phyloP scores from a whole-genome alignment of 148 eudicot genomes.

The Linanthus parryae region DNA sequence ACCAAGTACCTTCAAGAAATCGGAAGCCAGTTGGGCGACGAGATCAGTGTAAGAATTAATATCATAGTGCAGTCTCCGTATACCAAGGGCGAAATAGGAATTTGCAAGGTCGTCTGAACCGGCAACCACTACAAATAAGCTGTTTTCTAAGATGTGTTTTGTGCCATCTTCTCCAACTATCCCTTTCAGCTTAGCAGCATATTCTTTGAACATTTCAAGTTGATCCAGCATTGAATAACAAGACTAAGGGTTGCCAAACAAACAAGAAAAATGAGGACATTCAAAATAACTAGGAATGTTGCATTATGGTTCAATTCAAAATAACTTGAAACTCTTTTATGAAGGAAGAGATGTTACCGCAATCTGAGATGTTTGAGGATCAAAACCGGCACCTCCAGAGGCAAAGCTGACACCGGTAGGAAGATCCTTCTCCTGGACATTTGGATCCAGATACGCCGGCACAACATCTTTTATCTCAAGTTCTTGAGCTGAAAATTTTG shows the following conservation, averaged over 20 bases:
- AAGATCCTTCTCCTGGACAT: slow-evolving; percentile 20
- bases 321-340: no score
- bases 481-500: no score
- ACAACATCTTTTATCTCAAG: slow-evolving; percentile 34
- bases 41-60: slow-evolving; percentile 45
- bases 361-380: slow-evolving; percentile 24
- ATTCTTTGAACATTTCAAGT: slow-evolving; percentile 43
- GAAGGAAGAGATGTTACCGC: no score
- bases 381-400: slow-evolving; percentile 41
- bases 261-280: no score
- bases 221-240: no score
- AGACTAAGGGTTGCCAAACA: no score
- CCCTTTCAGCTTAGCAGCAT: slow-evolving; percentile 29
- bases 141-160: slow-evolving; percentile 24
- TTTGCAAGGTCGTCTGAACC: slow-evolving; percentile 70
- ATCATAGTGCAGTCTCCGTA: slow-evolving; percentile 33
- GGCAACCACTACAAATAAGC: slow-evolving; percentile 27
- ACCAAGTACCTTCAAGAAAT: slow-evolving; percentile 49
- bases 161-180: slow-evolving; percentile 39
- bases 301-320: no score
- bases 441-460: slow-evolving; percentile 28
- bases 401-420: slow-evolving; percentile 42
- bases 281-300: no score
- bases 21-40: slow-evolving; percentile 30
- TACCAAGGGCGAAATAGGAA: slow-evolving; percentile 41